A percentile compares a stretch with the other conserved stretches of the same genome.
phyloP scores from a whole-genome alignment of 108 stramenopile species.

The Skeletonema costatum region DNA sequence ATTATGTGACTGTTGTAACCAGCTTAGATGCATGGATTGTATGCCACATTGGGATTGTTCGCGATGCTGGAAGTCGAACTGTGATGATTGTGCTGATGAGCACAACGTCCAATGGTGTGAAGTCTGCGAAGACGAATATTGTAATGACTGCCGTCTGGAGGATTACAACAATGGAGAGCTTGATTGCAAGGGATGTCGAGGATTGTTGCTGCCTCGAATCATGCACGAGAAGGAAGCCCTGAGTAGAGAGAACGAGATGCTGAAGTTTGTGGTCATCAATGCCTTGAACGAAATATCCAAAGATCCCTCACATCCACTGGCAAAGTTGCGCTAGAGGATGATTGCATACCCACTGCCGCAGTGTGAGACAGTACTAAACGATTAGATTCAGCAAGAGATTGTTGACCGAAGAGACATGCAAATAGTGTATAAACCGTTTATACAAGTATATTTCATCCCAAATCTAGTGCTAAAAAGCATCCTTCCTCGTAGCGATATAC shows the following conservation, averaged over 20 bases:
- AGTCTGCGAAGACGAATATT: constrained; percentile 1
- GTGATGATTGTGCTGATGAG: neutral
- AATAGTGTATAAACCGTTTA: too few relatives aligned
- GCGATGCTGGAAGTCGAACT: neutral
- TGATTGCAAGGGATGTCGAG: constrained; percentile 11
- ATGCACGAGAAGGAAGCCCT: neutral
- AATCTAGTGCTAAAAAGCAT: too few relatives aligned
- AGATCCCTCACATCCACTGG: neutral
- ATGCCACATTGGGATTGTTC: neutral
- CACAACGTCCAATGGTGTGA: constrained; percentile 1
- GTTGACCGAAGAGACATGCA: too few relatives aligned
- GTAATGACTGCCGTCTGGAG: neutral
- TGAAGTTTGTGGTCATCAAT: neutral
- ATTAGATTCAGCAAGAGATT: too few relatives aligned
- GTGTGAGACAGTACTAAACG: too few relatives aligned
- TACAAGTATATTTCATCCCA: too few relatives aligned
- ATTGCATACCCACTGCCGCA: too few relatives aligned
- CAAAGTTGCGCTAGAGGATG: neutral
- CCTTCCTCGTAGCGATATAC: too few relatives aligned
- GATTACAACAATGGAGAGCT: neutral
- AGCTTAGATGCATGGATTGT: constrained; percentile 7
- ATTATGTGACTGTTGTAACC: constrained; percentile 1
- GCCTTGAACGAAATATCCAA: neutral
- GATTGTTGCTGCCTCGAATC: neutral
- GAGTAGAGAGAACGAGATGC: neutral